A percentile compares a stretch with the other conserved stretches of the same genome.
phyloP scores from a whole-genome alignment of 2,329 filamentous ascomycete species.

The Akanthomyces lecanii region DNA sequence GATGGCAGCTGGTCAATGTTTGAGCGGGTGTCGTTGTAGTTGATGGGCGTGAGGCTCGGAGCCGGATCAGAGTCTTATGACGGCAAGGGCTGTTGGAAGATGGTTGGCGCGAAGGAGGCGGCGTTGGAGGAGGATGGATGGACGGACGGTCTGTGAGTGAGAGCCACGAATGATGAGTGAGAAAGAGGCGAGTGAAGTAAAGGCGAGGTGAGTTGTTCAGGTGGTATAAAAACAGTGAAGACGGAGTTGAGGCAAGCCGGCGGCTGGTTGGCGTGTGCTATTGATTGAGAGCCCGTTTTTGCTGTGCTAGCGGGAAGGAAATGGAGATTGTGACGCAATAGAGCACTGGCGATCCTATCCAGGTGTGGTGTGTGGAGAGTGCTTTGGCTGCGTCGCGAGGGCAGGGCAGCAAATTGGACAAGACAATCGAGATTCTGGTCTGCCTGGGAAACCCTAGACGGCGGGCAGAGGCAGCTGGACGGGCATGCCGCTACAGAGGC shows the following conservation, averaged over 20 bases:
- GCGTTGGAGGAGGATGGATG: neutral
- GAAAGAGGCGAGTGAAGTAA: conserved; percentile 1
- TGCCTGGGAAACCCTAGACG: neutral
- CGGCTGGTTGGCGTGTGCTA: neutral
- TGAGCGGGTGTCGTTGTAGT: neutral
- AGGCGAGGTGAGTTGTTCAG: neutral
- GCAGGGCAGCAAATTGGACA: conserved; percentile 11
- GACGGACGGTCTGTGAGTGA: neutral
- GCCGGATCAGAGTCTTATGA: neutral
- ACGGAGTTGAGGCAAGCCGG: neutral
- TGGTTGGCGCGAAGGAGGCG: neutral
- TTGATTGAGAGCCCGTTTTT: conserved; percentile 11
- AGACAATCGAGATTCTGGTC: conserved; percentile 13
- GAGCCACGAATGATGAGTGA: conserved; percentile 2
- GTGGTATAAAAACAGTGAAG: neutral
- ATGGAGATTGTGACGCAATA: conserved; percentile 17
- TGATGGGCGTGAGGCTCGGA: neutral
- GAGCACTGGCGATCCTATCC: conserved; percentile 15
- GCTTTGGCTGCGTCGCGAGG: neutral
- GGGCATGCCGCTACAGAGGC: neutral
- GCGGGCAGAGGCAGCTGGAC: neutral
- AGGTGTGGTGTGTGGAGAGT: conserved; percentile 10
- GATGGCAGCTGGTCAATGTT: neutral
- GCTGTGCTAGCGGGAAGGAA: neutral
- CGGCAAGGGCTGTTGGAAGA: neutral